Percentiles rank a stretch among this genome's conserved stretches.
Evolutionary conservation across 164 flowering plant genomes (phyloP).

Genomic region (Pachysandra terminalis): DNA sequence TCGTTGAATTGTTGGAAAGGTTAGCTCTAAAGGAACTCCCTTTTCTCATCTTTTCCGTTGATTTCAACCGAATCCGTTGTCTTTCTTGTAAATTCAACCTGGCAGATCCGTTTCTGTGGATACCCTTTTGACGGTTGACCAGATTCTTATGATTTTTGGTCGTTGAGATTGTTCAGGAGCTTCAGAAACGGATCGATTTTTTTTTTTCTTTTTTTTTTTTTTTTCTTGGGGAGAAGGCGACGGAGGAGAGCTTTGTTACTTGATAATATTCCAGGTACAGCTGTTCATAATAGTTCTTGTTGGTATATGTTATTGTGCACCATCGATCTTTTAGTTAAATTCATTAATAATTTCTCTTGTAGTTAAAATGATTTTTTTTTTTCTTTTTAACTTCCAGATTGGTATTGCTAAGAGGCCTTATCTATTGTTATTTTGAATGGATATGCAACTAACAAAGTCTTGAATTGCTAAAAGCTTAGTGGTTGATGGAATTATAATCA

Average conservation of each 20-base stretch:
- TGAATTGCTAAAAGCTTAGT: background rate
- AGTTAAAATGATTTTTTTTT: too few species aligned
- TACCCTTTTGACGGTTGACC: background rate
- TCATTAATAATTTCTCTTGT: background rate
- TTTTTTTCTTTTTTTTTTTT: too few species aligned
- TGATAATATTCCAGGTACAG: too few species aligned
- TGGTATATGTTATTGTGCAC: too few species aligned
- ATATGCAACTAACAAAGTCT: background rate
- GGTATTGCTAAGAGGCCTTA: background rate
- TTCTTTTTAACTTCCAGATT: background rate
- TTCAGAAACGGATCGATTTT: background rate
- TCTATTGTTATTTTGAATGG: background rate
- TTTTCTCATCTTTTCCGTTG: background rate
- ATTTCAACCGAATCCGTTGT: background rate
- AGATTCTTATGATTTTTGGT: background rate
- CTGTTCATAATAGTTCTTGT: too few species aligned
- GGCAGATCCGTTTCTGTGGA: background rate
- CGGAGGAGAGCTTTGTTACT: too few species aligned
- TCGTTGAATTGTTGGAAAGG: background rate
- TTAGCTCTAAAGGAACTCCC: background rate
- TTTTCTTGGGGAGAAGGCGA: background rate
- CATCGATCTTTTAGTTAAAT: too few species aligned
- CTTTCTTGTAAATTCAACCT: background rate
- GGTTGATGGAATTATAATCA: background rate
- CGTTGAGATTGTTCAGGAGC: background rate